Evolutionary conservation across 768 basidiomycete species (phyloP).

Genomic region (Lactarius trivialis): DNA sequence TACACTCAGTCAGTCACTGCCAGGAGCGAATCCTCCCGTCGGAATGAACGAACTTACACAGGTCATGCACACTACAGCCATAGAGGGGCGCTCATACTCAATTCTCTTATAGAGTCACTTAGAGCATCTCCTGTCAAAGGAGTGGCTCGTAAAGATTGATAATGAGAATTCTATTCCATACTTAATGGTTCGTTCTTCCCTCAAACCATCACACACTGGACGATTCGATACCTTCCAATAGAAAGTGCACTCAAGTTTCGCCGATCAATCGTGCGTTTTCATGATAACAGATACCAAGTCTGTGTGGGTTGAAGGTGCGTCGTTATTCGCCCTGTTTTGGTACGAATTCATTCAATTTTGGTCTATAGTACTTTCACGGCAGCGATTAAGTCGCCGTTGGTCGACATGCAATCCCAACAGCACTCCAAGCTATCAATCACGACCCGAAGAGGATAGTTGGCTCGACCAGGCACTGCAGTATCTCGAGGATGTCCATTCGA

Average conservation of each 20-base stretch:
- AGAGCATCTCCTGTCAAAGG: slow-evolving; percentile 51
- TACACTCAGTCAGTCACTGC: background rate
- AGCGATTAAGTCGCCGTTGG: slow-evolving; percentile 51
- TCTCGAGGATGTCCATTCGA: slow-evolving; percentile 52
- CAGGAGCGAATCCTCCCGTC: background rate
- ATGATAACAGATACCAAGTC: slow-evolving; percentile 69
- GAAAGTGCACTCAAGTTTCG: slow-evolving; percentile 54
- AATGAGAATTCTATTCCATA: slow-evolving; percentile 55
- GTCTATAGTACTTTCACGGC: slow-evolving; percentile 42
- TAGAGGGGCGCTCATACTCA: background rate
- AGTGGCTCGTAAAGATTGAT: slow-evolving; percentile 71
- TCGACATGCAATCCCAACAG: slow-evolving; percentile 44
- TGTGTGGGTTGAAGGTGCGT: slow-evolving; percentile 68
- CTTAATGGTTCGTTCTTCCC: slow-evolving; percentile 51
- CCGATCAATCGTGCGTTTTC: slow-evolving; percentile 52
- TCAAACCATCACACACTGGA: slow-evolving; percentile 1
- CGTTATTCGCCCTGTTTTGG: slow-evolving; percentile 12
- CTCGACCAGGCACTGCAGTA: slow-evolving; percentile 47
- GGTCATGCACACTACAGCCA: slow-evolving; percentile 6
- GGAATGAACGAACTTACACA: slow-evolving; percentile 20
- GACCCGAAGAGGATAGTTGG: slow-evolving; percentile 56
- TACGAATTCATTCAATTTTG: slow-evolving; percentile 11
- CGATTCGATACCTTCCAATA: slow-evolving; percentile 26
- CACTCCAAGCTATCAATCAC: slow-evolving; percentile 25
- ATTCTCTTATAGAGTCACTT: slow-evolving; percentile 42